Base-by-base conservation (phyloP, 768 basidiomycete genomes). In the Suillus tomentosus region DNA sequence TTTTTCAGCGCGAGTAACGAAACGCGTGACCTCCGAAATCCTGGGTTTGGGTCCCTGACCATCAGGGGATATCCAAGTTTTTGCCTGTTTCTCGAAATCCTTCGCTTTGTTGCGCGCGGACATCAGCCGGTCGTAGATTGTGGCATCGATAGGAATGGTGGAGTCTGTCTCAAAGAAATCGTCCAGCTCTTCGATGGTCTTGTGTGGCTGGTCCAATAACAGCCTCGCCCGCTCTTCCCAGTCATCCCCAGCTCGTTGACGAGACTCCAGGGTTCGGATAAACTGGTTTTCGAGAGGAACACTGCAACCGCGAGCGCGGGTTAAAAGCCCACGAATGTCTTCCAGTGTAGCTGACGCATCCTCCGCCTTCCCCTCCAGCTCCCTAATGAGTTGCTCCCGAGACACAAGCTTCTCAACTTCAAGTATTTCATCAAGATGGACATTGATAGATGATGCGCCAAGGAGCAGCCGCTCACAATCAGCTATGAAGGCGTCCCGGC, bases 341-440 rank as follows among this genome's bases (percentile, higher is more conserved):
- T 90, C 88, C 60, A 95, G 79, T 27, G 89, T 88, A 61, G 92
- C 75, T 27, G 80, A 75, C 5, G 74, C 76, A 54, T 94, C 92
- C 56, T 92, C 89, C 27, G 90, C 77, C 66, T 85, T 89, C 59
- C 87, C 87, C 67, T 90, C 86, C 43, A 96, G 79, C 69, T 95
- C 94, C 64, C 78, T 82, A 66, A 92, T 77, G 65, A 96, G 85
- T 69, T 89, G 86, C 70, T 92, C 87, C 13, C 93, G 86, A 63
- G 90, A 85, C 27, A 94, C 89, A 62, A 95, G 88, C 76, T 86
- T 89, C 79, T 92, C 88, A 22, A 97, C 82, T 66, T 90, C 86
- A 19, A 81, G 73, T 15, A 96, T 79, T 73, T 95, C 93, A 15
- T 94, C 90, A 22, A 96, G 80, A 58, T 87, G 82, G n/a, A 96